Evolutionary conservation across 2,329 filamentous ascomycete species (phyloP), one percentile per base, ranked within the genome.

Genomic region (Dothistroma pini): DNA sequence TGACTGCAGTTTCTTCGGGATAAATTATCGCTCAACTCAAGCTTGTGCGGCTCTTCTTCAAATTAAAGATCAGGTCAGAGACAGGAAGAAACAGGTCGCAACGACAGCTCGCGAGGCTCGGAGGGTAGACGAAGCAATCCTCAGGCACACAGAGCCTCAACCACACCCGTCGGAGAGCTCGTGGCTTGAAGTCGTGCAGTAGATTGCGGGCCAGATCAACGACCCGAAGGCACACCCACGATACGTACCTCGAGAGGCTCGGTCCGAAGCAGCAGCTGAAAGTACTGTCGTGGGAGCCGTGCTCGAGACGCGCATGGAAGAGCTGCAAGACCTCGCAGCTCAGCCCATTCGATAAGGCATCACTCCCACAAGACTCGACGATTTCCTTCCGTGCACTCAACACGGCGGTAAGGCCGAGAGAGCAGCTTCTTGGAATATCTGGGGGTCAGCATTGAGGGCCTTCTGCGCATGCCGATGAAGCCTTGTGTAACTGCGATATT

Each of bases 151-250:
- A 57, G 55, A 51, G 55, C 55, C 55, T 51, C 29, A 35, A 22
- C 22, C 31, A 38, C 34, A 49, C 47, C 16, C 16, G 12, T 31
- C 41, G 25, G 9, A 38, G 9, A 25, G 4, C 22, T 34, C 29
- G 41, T 57, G 55, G 57, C 51, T 21, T 38, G n/a, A 21, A 54
- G 19, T 34, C 31, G 38, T 54, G 57, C 51, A 54, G 51, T 51
- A 38, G 32, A 35, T 14, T 16, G 19, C 4, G 19, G 35, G 32
- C 55, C 44, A 57, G 55, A 57, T 50, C 29, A 38, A 22, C 25
- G 50, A n/a, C 21, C 31, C 44, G 44, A 35, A n/a, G 19, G 29
- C 19, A 11, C n/a, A 21, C 8, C 25, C 4, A 57, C 1, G 5
- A 16, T 16, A 21, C 48, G n/a, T n/a, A 49, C 19, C n/a, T 16